Base-by-base conservation (phyloP, 164 flowering plant genomes). In the Cinnamomum chago region DNA sequence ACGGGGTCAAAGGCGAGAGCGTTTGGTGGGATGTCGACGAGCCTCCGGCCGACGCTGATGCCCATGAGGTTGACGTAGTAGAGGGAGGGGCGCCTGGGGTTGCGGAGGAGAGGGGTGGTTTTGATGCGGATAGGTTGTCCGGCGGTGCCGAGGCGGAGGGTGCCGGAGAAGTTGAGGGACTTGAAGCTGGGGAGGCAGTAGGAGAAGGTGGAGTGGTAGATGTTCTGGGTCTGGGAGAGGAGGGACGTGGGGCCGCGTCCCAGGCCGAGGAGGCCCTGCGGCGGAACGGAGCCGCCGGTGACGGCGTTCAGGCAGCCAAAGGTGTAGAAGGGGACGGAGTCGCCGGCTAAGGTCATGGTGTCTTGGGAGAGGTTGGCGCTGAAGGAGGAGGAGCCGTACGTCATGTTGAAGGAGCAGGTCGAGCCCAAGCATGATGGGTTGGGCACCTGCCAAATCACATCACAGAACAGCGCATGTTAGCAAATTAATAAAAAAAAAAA, bases 181-280 rank as follows among this genome's bases (percentile, higher is more conserved):
- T 81, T 90, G 83, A 85, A 88, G 83, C 84, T 85, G n/a, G 98
- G 99, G 73, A 95, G 76, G 83, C 98, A 95, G 79, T 95, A 95
- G 18, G 99, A 95, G 83, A 95, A 95, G 62, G 94, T 92, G 79
- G 93, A 87, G 22, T 79, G 74, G 87, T 92, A 95, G 27, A 91
- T 86, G 74, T 60, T 58, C 14, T 87, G 80, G 70, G 95, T 77
- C 73, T 95, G 97, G 20, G 94, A 82, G 65, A 90, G 69, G 0
- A 95, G 82, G 0, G 97, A 93, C 50, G 93, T 51, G 47, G 98
- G 85, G 47, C 99, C 99, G 2, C 99, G 90, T 74, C 98, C 97
- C 52, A 95, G 83, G 68, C 98, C 98, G 70, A 94, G 70, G 0
- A 95, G 83, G 0, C 99, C 99, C 73, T 94, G 99, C 0, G 92